Evolutionary conservation across 2,329 filamentous ascomycete species (phyloP).

Genomic region (Fusarium nurragi): DNA sequence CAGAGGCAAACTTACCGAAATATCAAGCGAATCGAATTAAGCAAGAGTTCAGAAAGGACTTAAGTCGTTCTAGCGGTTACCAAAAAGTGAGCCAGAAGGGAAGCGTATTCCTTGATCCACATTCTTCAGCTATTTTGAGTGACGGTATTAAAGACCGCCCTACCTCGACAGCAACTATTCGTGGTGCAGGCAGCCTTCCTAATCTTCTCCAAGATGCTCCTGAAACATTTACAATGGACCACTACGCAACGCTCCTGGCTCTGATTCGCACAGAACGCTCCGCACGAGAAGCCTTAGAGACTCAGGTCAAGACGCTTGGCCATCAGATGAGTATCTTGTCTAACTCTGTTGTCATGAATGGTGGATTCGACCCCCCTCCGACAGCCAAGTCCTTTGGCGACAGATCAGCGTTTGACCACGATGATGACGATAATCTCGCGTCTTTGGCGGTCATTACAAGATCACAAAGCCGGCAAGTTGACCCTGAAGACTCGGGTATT

Average conservation of each 20-base stretch:
- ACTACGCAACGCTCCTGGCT: constrained; percentile 60
- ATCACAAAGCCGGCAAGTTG: constrained; percentile 31
- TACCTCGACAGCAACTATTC: constrained; percentile 58
- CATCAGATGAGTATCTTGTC: constrained; percentile 60
- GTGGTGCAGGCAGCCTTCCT: constrained; percentile 58
- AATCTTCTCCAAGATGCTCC: constrained; percentile 48
- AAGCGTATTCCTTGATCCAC: constrained; percentile 53
- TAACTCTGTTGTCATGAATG: constrained; percentile 45
- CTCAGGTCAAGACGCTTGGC: constrained; percentile 63
- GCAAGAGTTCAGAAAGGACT: constrained; percentile 9
- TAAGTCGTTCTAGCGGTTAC: constrained; percentile 45
- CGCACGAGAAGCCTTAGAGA: constrained; percentile 64
- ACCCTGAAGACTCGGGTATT: constrained; percentile 51
- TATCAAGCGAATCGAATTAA: constrained; percentile 1
- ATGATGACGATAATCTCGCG: constrained; percentile 51
- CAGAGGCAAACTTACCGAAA: not conserved
- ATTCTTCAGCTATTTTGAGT: constrained; percentile 2
- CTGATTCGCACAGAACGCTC: constrained; percentile 67
- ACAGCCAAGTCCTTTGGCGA: constrained; percentile 51
- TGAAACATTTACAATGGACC: constrained; percentile 53
- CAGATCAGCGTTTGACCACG: constrained; percentile 55
- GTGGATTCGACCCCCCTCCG: constrained; percentile 46
- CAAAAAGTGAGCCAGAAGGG: constrained; percentile 51
- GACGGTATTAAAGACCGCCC: constrained; percentile 47
- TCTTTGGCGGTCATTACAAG: constrained; percentile 28